Conservation (phyloP, 2,329 filamentous ascomycete species). For the Sphaerulina populicola region DNA sequence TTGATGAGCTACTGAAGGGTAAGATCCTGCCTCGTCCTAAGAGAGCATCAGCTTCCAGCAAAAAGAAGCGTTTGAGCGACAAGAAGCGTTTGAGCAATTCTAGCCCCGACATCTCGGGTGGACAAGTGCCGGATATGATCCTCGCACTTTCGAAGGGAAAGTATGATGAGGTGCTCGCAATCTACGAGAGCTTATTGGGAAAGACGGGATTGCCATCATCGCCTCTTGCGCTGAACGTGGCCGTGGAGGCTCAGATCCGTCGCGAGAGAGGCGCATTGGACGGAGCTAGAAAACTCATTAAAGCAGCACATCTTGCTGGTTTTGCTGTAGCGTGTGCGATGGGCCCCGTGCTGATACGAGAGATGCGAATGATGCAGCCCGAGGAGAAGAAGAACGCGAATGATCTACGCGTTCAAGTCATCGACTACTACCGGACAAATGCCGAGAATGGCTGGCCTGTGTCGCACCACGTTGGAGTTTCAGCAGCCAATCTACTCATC, state of each 20-base stretch:
- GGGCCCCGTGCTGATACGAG: slow-evolving; percentile 25
- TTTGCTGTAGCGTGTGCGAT: slow-evolving; percentile 27
- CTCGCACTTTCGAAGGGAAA: slow-evolving; percentile 20
- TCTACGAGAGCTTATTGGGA: slow-evolving; percentile 22
- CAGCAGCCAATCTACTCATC: slow-evolving; percentile 29
- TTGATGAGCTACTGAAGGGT: neutral
- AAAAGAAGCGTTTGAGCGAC: too few relatives aligned
- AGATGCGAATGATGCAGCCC: slow-evolving; percentile 16
- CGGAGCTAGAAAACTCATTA: slow-evolving; percentile 21
- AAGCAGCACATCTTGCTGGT: slow-evolving; percentile 25
- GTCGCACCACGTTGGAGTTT: slow-evolving; percentile 25
- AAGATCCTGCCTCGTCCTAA: slow-evolving; percentile 13
- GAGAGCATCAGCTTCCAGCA: neutral
- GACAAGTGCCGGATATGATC: slow-evolving; percentile 22
- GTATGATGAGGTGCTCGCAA: slow-evolving; percentile 19
- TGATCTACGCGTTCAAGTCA: slow-evolving; percentile 18
- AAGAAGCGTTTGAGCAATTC: neutral
- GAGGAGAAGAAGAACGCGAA: slow-evolving; percentile 13
- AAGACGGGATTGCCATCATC: slow-evolving; percentile 24
- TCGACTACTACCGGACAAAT: slow-evolving; percentile 29
- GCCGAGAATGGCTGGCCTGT: slow-evolving; percentile 23
- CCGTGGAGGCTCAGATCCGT: slow-evolving; percentile 27
- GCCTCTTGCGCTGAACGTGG: slow-evolving; percentile 24
- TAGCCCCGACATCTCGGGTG: neutral
- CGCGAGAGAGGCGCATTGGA: slow-evolving; percentile 16